Base-by-base conservation (phyloP, 768 basidiomycete species). In the Boletellus sp. region DNA sequence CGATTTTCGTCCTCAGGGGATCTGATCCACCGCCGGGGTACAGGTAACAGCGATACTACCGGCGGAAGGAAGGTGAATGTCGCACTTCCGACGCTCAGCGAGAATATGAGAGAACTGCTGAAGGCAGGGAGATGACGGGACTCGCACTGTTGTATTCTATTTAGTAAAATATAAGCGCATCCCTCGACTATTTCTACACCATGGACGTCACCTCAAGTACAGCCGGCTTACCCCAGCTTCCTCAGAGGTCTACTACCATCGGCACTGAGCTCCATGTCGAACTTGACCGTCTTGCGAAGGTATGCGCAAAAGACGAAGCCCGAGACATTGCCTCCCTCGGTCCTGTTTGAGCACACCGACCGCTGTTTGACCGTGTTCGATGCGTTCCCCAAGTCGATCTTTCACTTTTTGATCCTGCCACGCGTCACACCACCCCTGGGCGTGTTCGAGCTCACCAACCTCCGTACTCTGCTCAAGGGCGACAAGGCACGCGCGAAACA, bases 391-490 rank as follows among this genome's bases (percentile, higher is more conserved):
- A 93, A 93, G 68, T 83, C 89, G 5, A 85, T 82, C 48, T 94
- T 91, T 65, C 94, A 96, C 69, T 87, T 93, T 61, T 77, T 96
- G 38, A 68, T 95, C 48, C 74, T 95, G n/a, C 94, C 94, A 35
- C 78, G 83, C 59, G 45, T 66, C 53, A 57, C 39, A 35, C 58
- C 62, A 6, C 61, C 72, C 9, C 35, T 66, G 46, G 64, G 55
- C 45, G 66, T 66, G 36, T 55, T 60, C 41, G 74, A 76, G 26
- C 71, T 90, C 34, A 58, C 73, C 19, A 79, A 74, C 62, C 73
- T 95, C 17, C 74, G 71, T 47, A 68, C 78, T 12, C 69, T 93
- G 34, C 63, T 85, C 60, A 73, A 67, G 46, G 71, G 73, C 28
- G 77, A 84, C 61, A 81, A 77, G 61, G 70, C 69, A 19, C 66